Conservation (phyloP, 2,329 filamentous ascomycete species). For the Aspergillus brasiliensis region DNA sequence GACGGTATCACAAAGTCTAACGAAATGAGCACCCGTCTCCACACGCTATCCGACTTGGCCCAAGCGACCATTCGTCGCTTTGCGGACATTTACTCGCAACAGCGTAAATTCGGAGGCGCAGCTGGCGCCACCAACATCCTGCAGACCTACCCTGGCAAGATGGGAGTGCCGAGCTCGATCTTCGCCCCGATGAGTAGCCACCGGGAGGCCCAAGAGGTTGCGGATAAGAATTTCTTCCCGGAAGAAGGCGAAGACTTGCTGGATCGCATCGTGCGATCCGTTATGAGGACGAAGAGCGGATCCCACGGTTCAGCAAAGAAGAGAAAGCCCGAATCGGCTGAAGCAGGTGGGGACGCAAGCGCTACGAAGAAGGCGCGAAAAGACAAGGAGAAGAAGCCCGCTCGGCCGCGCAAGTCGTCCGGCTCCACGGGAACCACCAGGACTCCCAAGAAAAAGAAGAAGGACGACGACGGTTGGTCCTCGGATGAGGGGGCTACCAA, state of each 20-base stretch:
- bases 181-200: constrained; percentile 77
- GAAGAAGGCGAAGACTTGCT: constrained; percentile 74
- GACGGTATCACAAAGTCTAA: constrained; percentile 70
- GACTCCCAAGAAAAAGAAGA: constrained; percentile 40
- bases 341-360: constrained; percentile 26
- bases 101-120: constrained; percentile 46
- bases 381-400: constrained; percentile 36
- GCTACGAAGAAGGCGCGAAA: constrained; percentile 36
- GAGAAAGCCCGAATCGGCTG: constrained; percentile 43
- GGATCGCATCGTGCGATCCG: constrained; percentile 72
- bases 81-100: constrained; percentile 82
- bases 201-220: constrained; percentile 78
- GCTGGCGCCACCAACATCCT: constrained; percentile 58
- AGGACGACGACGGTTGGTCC: constrained; percentile 43
- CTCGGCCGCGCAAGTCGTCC: constrained; percentile 38
- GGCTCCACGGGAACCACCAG: constrained; percentile 33
- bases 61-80: constrained; percentile 81
- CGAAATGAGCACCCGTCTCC: constrained; percentile 58
- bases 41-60: constrained; percentile 84
- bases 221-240: constrained; percentile 80
- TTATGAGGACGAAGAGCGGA: constrained; percentile 61
- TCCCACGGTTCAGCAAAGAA: constrained; percentile 39
- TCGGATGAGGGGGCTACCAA: constrained; percentile 45
- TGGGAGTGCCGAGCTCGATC: constrained; percentile 76
- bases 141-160: constrained; percentile 78